Conservation (phyloP, 2,329 filamentous ascomycete genomes). For the Claviceps sp. region DNA sequence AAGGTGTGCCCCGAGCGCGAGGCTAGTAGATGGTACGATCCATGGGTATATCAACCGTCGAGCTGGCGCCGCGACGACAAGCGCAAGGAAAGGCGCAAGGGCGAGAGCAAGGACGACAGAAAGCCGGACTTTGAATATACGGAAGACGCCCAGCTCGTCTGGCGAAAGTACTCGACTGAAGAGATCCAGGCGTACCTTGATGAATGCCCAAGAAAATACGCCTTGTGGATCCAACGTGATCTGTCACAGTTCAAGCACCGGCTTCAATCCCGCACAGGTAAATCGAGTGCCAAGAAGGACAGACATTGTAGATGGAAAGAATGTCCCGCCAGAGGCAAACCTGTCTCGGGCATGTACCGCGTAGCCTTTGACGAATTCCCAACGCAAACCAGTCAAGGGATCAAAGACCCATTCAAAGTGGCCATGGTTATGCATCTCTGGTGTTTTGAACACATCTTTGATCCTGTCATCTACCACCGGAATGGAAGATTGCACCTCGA, state of each 20-base stretch:
- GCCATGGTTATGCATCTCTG: constrained; percentile 53
- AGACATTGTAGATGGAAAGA: constrained; percentile 43
- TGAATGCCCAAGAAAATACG: constrained; percentile 21
- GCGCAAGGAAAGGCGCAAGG: no score
- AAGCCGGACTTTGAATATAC: no score
- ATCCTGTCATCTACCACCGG: constrained; percentile 36
- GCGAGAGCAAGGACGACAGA: no score
- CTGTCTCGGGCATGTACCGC: constrained; percentile 44
- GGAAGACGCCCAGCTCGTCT: not conserved
- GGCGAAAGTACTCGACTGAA: not conserved
- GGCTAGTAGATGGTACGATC: no score
- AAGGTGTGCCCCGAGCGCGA: no score
- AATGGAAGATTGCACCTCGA: constrained; percentile 35
- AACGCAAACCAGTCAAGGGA: constrained; percentile 20
- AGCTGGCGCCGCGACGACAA: no score
- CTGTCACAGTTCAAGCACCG: constrained; percentile 42
- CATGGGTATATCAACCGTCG: no score
- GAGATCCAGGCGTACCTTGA: not conserved
- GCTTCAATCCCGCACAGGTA: constrained; percentile 10
- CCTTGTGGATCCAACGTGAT: constrained; percentile 46
- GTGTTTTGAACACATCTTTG: constrained; percentile 52
- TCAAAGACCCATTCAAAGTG: constrained; percentile 44
- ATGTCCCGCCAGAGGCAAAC: constrained; percentile 37
- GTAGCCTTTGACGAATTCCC: constrained; percentile 53
- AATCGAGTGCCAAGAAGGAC: constrained; percentile 22